Conservation (phyloP, 306 rosid genomes). For the Begonia peltatifolia region DNA sequence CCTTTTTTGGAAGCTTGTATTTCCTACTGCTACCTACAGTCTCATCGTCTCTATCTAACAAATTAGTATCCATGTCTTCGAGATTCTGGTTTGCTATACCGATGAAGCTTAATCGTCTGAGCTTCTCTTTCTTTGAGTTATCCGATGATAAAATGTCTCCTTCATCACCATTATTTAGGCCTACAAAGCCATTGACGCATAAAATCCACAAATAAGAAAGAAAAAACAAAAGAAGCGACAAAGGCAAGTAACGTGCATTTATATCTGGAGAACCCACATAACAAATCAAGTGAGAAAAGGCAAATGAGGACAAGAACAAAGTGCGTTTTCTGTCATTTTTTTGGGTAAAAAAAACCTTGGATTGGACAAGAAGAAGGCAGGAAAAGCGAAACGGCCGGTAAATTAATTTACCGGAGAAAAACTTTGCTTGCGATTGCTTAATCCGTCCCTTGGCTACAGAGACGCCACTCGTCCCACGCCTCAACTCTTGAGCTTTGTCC, state of each 20-base stretch:
- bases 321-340: slow-evolving; percentile 21
- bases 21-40: slow-evolving; percentile 17
- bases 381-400: not conserved
- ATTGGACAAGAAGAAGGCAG: slow-evolving; percentile 7
- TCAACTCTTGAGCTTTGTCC: slow-evolving; percentile 43
- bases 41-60: slow-evolving; percentile 20
- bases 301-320: slow-evolving; percentile 28
- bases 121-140: slow-evolving; percentile 24
- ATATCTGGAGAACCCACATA: no score
- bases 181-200: slow-evolving; percentile 10
- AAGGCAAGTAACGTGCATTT: no score
- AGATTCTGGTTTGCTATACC: no score
- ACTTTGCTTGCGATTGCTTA: slow-evolving; percentile 24
- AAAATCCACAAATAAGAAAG: not conserved
- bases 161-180: slow-evolving; percentile 13
- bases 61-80: no score
- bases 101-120: no score
- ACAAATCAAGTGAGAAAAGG: slow-evolving; percentile 13
- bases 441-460: slow-evolving; percentile 9
- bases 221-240: no score
- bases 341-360: slow-evolving; percentile 10
- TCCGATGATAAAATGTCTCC: slow-evolving; percentile 20
- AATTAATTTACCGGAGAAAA: slow-evolving; percentile 31
- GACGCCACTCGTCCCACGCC: slow-evolving; percentile 33
- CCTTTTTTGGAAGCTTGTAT: slow-evolving; percentile 37